phyloP scores from a whole-genome alignment of 306 rosid species.

The Quercus mongolica region DNA sequence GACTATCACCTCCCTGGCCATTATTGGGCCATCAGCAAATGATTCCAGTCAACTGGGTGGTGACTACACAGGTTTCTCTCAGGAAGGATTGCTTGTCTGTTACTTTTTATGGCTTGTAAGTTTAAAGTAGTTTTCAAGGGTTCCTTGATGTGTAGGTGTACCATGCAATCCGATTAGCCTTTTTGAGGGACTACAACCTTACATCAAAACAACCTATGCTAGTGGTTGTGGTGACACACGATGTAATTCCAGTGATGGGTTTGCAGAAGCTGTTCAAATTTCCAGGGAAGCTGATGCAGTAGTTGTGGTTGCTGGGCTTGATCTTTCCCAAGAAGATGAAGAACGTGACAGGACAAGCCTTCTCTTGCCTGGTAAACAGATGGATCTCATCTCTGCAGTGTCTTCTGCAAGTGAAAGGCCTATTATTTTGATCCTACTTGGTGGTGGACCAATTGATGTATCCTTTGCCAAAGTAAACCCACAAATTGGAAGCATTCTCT shows the following conservation, averaged over 20 bases:
- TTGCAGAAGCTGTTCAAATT: slow-evolving; percentile 47
- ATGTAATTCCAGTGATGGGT: slow-evolving; percentile 56
- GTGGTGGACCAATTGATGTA: slow-evolving; percentile 90
- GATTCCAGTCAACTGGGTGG: slow-evolving; percentile 58
- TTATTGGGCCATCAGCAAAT: slow-evolving; percentile 73
- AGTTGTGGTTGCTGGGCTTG: slow-evolving; percentile 61
- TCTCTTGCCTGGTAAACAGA: slow-evolving; percentile 76
- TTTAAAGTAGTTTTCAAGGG: neutral
- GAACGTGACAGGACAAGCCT: slow-evolving; percentile 81
- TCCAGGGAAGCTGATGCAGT: slow-evolving; percentile 63
- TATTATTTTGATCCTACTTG: slow-evolving; percentile 67
- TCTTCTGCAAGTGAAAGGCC: slow-evolving; percentile 61
- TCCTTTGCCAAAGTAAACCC: slow-evolving; percentile 55
- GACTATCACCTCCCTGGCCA: slow-evolving; percentile 39
- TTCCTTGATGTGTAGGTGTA: slow-evolving; percentile 45
- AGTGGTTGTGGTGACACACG: slow-evolving; percentile 60
- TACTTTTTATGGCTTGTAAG: too few relatives aligned
- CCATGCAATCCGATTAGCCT: slow-evolving; percentile 66
- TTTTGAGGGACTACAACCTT: slow-evolving; percentile 50
- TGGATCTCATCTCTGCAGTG: slow-evolving; percentile 49
- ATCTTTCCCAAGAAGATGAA: slow-evolving; percentile 63
- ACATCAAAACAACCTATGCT: slow-evolving; percentile 35
- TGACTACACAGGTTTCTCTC: slow-evolving; percentile 56
- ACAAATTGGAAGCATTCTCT: slow-evolving; percentile 67
- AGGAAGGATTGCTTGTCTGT: too few relatives aligned